Base-by-base conservation (phyloP, 345 rosid species). In the Ricinus communis region DNA sequence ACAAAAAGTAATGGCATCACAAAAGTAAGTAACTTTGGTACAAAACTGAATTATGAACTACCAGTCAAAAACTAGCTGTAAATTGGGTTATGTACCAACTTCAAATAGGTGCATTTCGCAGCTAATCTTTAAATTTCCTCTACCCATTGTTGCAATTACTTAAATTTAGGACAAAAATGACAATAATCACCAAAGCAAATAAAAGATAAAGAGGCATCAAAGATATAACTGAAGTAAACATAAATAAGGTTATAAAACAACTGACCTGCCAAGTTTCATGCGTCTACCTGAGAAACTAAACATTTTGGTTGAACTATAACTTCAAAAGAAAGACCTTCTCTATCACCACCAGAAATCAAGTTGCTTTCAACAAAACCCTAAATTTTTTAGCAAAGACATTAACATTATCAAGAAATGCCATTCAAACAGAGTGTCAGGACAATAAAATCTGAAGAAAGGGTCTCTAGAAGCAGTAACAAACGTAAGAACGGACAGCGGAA, bases 201-300 rank as follows among this genome's bases (percentile, higher is more conserved):
- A n/a, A n/a, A n/a, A n/a, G n/a, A 49, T 13, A 58, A 55, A 69
- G 13, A 14, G 59, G 59, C 57, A 30, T 15, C 15, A 71, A 16
- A 33, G 5, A 8, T n/a, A n/a, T n/a, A n/a, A n/a, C n/a, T n/a
- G n/a, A n/a, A n/a, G n/a, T n/a, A n/a, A n/a, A n/a, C n/a, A n/a
- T n/a, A n/a, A n/a, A n/a, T 52, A 33, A 33, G 6, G 38, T 6
- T 2, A 33, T 33, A 53, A 60, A 52, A 62, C 30, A 59, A 79
- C 83, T 66, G 59, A 94, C 98, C 97, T 88, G 77, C 97, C 98
- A 80, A 94, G 95, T 71, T 88, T 94, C 89, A 86, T 88, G 71
- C 96, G 97, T 63, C 88, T 83, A 53, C 93, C 89, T 18, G 97
- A 86, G 75, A 94, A 85, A 72, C 92, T 84, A 76, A 91, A 94